Conservation (phyloP, 257 asterid species). For the Paulownia fortunei region DNA sequence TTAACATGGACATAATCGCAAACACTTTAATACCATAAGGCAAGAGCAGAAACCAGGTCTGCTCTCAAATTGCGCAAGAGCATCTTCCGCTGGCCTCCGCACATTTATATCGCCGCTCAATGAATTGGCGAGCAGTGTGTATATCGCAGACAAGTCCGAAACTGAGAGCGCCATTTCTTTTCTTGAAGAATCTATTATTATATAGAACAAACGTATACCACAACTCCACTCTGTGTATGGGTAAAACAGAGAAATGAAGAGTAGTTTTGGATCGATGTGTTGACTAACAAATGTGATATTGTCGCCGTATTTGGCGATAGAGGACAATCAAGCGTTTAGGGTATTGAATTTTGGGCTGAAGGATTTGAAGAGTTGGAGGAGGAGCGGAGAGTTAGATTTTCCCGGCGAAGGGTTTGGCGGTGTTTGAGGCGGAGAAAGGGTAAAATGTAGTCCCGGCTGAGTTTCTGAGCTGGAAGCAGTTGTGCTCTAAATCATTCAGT, state of each 20-base stretch:
- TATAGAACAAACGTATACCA: not conserved
- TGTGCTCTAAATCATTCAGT: conserved; percentile 36
- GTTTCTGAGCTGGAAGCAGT: conserved; percentile 39
- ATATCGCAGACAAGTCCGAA: conserved; percentile 86
- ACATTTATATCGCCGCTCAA: conserved; percentile 72
- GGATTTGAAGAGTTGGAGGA: conserved; percentile 8
- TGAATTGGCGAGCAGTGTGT: conserved; percentile 75
- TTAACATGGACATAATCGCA: not conserved
- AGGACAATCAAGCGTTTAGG: conserved; percentile 6
- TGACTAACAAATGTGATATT: conserved; percentile 29
- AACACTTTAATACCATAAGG: conserved; percentile 68
- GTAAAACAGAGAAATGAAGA: conserved; percentile 17
- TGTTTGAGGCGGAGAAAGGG: conserved; percentile 46
- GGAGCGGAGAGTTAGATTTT: conserved; percentile 11
- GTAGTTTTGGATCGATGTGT: conserved; percentile 45
- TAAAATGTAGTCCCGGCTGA: conserved; percentile 36
- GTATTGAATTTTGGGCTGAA: conserved; percentile 16
- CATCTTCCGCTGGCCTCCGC: conserved; percentile 90
- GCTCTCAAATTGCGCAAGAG: conserved; percentile 82
- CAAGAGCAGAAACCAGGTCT: conserved; percentile 97
- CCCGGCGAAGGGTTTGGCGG: conserved; percentile 48
- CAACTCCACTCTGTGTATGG: conserved; percentile 10
- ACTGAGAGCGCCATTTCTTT: conserved; percentile 74
- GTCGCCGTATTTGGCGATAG: conserved; percentile 12
- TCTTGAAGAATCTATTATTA: conserved; percentile 6